Percentiles rank a stretch among this genome's conserved stretches.
These are phyloP conservation scores for Fraxinus floribunda DNA, from an alignment of 305 asterid genomes.

Conservation along the genomic window DNA sequence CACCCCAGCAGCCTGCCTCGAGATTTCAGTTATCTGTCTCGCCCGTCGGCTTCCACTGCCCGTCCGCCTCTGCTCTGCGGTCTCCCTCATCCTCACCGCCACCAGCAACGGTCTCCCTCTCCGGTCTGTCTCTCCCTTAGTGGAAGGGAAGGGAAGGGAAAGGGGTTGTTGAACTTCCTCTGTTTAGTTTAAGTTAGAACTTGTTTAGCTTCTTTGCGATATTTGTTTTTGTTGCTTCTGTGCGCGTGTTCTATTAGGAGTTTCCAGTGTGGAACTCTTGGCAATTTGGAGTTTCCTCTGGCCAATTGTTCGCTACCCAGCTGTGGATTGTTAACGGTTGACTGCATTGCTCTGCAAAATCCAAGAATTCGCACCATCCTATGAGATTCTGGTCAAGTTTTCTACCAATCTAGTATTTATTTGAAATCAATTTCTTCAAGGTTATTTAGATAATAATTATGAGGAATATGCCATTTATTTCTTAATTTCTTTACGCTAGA, in stretches of 20 bases:
- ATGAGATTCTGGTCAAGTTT: neutral
- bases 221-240: neutral
- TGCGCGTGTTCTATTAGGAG: neutral
- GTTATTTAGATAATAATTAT: neutral
- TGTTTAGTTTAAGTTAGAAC: neutral
- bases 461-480: constrained; percentile 11
- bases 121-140: too few relatives aligned
- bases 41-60: neutral
- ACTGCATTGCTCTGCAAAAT: neutral
- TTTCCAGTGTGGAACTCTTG: constrained; percentile 36
- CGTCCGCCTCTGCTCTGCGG: too few relatives aligned
- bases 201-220: neutral
- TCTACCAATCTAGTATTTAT: constrained; percentile 7
- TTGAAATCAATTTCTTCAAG: neutral
- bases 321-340: constrained; percentile 46
- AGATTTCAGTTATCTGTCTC: neutral
- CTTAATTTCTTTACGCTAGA: neutral
- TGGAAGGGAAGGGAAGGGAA: neutral
- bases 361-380: constrained; percentile 28
- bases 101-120: too few relatives aligned
- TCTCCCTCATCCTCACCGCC: too few relatives aligned
- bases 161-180: neutral
- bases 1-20: neutral
- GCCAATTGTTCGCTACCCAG: neutral
- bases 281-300: constrained; percentile 36